Evolutionary conservation across 352 stramenopile genomes (phyloP), one percentile per base, ranked within the genome.

Genomic region (Phytophthora hibernalis): DNA sequence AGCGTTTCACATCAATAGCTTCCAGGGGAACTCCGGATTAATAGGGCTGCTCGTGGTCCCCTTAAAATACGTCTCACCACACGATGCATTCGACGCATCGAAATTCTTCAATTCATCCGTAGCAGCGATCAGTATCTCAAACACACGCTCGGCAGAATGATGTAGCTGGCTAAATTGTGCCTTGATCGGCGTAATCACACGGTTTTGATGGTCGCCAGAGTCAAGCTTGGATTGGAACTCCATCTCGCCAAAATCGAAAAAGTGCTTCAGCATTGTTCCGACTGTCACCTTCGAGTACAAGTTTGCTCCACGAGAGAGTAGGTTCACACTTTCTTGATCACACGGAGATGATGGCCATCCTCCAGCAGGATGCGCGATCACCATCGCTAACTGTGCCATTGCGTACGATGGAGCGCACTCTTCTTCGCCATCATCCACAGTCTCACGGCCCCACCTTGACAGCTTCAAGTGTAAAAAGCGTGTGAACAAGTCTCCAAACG

Each of bases 391-490:
- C 22, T 95, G 89, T 8, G 85, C 82, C 40, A 95, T 77, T 0
- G 81, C 82, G n/a, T 89, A 87, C 9, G 85, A 94, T 12, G 87
- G 84, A 0, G 80, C 66, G n/a, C 68, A 80, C 56, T 94, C 85
- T 67, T 95, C 84, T 74, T 96, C 89, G 7, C 87, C 89, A 54
- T 95, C 85, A 70, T 94, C 83, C 4, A 95, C 87, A 2, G 82
- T 92, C 67, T 94, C 87, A 44, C 86, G 80, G 15, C 89, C 87
- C 89, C 89, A 96, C 20, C 85, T 82, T 16, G 89, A 93, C 13
- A 95, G 61, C 62, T 96, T 96, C 37, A 96, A 68, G 55, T 96
- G 87, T 40, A 95, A 55, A 31, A 94, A 93, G 9, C 89, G 89
- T 21, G 83, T 44, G 18, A 81, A 85, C 20, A 96, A 65, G 49